A percentile compares a stretch with the other conserved stretches of the same genome.
Evolutionary conservation across 352 stramenopile genomes (phyloP).

Genomic region (Globisporangium nunn): DNA sequence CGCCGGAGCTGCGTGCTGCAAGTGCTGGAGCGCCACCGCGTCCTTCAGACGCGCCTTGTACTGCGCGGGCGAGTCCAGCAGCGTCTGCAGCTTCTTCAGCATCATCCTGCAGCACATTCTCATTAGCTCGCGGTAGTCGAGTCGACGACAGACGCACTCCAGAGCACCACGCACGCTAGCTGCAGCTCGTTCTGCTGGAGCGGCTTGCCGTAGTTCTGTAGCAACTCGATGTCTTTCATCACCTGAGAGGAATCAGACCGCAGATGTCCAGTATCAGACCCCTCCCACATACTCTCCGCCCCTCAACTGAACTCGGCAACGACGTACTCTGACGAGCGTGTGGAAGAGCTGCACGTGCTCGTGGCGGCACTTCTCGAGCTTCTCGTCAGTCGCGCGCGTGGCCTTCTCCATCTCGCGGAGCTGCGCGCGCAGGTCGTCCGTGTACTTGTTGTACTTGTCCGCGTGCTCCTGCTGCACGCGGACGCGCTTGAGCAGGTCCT

Average conservation of each 20-base stretch:
- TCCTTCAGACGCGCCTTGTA: constrained; percentile 86
- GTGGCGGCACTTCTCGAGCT: constrained; percentile 78
- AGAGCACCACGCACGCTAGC: constrained; percentile 47
- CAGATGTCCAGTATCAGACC: not conserved
- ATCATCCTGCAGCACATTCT: constrained; percentile 33
- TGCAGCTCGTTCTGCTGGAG: constrained; percentile 74
- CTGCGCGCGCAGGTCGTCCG: constrained; percentile 61
- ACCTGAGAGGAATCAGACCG: constrained; percentile 21
- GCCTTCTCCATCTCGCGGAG: constrained; percentile 80
- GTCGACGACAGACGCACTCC: not conserved
- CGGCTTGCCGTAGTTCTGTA: constrained; percentile 82
- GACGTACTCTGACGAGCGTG: constrained; percentile 61
- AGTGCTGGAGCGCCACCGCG: constrained; percentile 56
- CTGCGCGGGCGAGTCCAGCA: constrained; percentile 74
- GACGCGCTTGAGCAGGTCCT: constrained; percentile 76
- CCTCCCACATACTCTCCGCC: not conserved
- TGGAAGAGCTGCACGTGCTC: constrained; percentile 83
- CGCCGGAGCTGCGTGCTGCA: constrained; percentile 44
- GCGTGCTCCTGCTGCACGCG: constrained; percentile 75
- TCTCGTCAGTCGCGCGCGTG: constrained; percentile 73
- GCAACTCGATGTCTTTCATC: constrained; percentile 85
- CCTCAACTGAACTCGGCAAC: no score
- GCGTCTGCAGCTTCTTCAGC: constrained; percentile 77
- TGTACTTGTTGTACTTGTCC: constrained; percentile 79
- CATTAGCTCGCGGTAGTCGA: not conserved